Evolutionary conservation across 2,329 filamentous ascomycete species (phyloP).

Genomic region (Simplicillium aogashimaense): DNA sequence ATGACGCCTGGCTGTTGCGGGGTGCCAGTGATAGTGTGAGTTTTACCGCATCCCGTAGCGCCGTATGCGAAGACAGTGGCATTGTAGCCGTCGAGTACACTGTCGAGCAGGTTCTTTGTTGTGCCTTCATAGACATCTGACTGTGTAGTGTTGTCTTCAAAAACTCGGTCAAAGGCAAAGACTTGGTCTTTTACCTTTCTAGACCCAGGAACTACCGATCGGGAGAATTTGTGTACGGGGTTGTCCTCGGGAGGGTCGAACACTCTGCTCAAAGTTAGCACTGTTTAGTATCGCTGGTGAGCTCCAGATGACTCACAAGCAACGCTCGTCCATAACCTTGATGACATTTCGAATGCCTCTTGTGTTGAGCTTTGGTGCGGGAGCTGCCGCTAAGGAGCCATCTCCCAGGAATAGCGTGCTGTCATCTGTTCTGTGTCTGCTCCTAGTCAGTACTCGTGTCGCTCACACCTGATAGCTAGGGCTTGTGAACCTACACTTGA

Average conservation of each 20-base stretch:
- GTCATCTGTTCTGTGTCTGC: conserved; percentile 62
- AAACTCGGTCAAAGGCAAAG: conserved; percentile 92
- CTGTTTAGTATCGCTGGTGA: neutral
- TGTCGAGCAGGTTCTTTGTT: conserved; percentile 82
- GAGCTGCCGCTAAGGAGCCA: conserved; percentile 80
- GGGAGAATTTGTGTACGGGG: conserved; percentile 77
- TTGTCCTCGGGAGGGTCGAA: conserved; percentile 97
- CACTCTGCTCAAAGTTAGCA: conserved; percentile 45
- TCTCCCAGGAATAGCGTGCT: conserved; percentile 90
- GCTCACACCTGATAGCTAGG: conserved; percentile 1
- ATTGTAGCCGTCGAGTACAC: conserved; percentile 94
- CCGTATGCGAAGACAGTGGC: conserved; percentile 98
- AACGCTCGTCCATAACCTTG: conserved; percentile 93
- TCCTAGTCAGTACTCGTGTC: conserved; percentile 7
- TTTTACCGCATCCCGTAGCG: conserved; percentile 96
- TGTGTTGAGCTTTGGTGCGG: conserved; percentile 73
- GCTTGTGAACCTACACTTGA: conserved; percentile 52
- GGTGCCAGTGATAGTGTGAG: conserved; percentile 92
- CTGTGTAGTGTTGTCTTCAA: conserved; percentile 90
- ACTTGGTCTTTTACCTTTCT: conserved; percentile 97
- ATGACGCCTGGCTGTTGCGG: conserved; percentile 92
- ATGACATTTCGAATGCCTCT: conserved; percentile 86
- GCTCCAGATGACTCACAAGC: conserved; percentile 58
- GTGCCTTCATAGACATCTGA: conserved; percentile 93
- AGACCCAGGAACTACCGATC: conserved; percentile 69